Evolutionary conservation across 768 basidiomycete species (phyloP).

Genomic region (Pisolithus tinctorius): DNA sequence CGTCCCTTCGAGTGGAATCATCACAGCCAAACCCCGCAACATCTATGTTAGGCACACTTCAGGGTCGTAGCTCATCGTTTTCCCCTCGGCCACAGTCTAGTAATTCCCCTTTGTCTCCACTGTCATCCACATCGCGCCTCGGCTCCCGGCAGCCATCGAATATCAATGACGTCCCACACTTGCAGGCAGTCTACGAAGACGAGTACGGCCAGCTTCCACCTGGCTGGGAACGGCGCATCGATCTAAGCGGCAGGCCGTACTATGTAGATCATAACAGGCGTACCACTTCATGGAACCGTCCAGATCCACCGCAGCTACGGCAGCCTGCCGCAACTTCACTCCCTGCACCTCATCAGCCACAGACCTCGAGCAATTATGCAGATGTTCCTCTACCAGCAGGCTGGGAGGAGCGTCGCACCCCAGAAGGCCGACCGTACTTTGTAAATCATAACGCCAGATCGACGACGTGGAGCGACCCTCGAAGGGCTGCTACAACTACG

Average conservation of each 20-base stretch:
- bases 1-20: slow-evolving; percentile 15
- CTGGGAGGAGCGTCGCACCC: slow-evolving; percentile 88
- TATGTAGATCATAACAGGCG: slow-evolving; percentile 85
- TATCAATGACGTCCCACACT: slow-evolving; percentile 3
- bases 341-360: slow-evolving; percentile 14
- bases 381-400: slow-evolving; percentile 77
- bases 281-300: slow-evolving; percentile 76
- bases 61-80: slow-evolving; percentile 6
- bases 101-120: slow-evolving; percentile 9
- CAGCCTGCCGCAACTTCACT: slow-evolving; percentile 9
- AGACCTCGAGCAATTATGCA: slow-evolving; percentile 34
- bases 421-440: slow-evolving; percentile 77
- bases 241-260: slow-evolving; percentile 60
- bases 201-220: slow-evolving; percentile 57
- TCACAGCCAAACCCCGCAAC: slow-evolving; percentile 16
- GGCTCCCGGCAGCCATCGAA: slow-evolving; percentile 3
- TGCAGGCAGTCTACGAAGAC: slow-evolving; percentile 39
- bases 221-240: slow-evolving; percentile 81
- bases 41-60: slow-evolving; percentile 12
- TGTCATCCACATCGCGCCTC: slow-evolving; percentile 4
- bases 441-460: slow-evolving; percentile 78
- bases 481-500: slow-evolving; percentile 45
- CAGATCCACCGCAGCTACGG: slow-evolving; percentile 13
- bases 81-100: slow-evolving; percentile 10
- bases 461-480: slow-evolving; percentile 89